Evolutionary conservation across 129 eudicot species (phyloP).

Genomic region (Smallanthus sonchifolius): DNA sequence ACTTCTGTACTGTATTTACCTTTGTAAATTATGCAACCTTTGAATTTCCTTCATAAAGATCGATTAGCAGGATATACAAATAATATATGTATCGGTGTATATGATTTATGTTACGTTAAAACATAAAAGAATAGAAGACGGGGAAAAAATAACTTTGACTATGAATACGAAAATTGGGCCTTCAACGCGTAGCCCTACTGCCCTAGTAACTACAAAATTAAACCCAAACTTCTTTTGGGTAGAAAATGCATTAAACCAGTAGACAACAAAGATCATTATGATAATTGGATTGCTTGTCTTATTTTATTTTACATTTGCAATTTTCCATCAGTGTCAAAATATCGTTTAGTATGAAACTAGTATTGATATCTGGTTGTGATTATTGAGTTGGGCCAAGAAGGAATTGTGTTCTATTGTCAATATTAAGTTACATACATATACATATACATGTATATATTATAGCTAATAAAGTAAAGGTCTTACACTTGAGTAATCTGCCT

Average conservation of each 20-base stretch:
- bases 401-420: background rate
- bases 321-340: background rate
- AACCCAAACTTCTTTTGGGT: background rate
- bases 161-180: background rate
- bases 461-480: constrained; percentile 30
- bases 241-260: background rate
- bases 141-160: background rate
- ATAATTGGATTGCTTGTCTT: background rate
- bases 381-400: background rate
- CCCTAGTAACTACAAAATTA: constrained; percentile 13
- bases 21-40: background rate
- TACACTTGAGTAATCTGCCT: constrained; percentile 98
- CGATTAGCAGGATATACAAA: background rate
- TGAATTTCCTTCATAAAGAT: background rate
- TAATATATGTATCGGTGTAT: background rate
- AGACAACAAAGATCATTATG: background rate
- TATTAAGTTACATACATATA: background rate
- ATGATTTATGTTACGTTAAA: background rate
- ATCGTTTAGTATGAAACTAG: background rate
- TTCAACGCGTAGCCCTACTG: background rate
- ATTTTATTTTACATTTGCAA: constrained; percentile 1
- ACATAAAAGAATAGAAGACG: background rate
- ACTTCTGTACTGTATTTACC: background rate
- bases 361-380: background rate
- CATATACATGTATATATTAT: background rate